phyloP scores from a whole-genome alignment of 2,329 filamentous ascomycete species.

The Exophiala mesophila region DNA sequence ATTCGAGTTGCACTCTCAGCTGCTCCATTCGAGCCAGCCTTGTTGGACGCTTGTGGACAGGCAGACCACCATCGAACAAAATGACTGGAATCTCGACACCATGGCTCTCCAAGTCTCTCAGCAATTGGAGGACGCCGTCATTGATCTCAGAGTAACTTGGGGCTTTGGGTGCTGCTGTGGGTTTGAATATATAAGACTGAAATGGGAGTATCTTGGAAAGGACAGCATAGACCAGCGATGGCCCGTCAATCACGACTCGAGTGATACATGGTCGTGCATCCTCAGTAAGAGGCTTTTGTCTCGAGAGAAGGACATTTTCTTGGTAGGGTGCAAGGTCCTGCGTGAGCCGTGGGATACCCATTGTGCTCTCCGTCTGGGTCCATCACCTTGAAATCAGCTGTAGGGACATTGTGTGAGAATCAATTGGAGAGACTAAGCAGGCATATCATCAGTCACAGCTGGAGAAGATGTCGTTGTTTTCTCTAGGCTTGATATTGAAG shows the following conservation, averaged over 20 bases:
- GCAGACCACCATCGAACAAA: conserved; percentile 82
- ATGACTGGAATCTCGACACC: conserved; percentile 55
- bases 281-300: conserved; percentile 1
- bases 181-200: conserved; percentile 22
- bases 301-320: conserved; percentile 36
- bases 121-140: conserved; percentile 54
- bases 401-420: too few relatives aligned
- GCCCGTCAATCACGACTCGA: conserved; percentile 65
- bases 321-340: conserved; percentile 52
- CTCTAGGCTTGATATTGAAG: too few relatives aligned
- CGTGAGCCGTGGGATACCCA: conserved; percentile 60
- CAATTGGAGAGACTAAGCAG: too few relatives aligned
- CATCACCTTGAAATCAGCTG: too few relatives aligned
- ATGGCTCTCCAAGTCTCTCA: conserved; percentile 54
- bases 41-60: conserved; percentile 58
- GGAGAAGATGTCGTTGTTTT: too few relatives aligned
- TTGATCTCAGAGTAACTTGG: conserved; percentile 63
- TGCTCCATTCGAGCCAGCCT: conserved; percentile 58
- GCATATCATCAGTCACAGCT: too few relatives aligned
- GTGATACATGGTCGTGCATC: conserved; percentile 14
- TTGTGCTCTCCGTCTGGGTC: too few relatives aligned
- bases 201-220: conserved; percentile 51
- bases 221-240: conserved; percentile 70
- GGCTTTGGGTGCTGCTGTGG: conserved; percentile 39
- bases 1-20: conserved; percentile 53